phyloP scores from a whole-genome alignment of 495 filamentous ascomycete genomes.

The Neurospora sp. region DNA sequence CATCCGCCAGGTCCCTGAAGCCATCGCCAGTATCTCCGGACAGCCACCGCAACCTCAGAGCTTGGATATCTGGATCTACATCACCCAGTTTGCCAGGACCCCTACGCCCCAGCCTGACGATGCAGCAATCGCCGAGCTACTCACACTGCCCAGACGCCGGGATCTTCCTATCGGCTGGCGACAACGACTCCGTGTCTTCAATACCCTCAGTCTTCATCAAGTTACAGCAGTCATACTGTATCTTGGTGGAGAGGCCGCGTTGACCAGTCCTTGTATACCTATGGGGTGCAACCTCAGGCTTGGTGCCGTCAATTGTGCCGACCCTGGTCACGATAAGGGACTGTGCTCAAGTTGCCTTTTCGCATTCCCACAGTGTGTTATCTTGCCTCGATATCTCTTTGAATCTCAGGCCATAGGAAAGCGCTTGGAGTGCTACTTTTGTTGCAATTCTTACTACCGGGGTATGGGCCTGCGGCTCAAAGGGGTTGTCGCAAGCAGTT shows the following conservation, averaged over 20 bases:
- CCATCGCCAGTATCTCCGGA: neutral
- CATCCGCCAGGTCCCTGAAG: neutral
- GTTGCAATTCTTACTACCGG: neutral
- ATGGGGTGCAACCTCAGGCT: neutral
- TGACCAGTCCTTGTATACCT: neutral
- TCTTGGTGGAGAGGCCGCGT: neutral
- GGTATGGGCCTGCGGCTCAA: too few species aligned
- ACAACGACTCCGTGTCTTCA: neutral
- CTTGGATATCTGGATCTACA: neutral
- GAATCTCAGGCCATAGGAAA: neutral
- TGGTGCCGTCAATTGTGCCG: neutral
- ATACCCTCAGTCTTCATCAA: neutral
- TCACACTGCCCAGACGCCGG: neutral
- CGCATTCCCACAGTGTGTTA: neutral
- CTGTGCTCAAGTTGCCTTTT: neutral
- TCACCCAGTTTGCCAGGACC: neutral
- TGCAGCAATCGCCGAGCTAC: neutral
- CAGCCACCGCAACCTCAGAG: neutral
- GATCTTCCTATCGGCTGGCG: fast-evolving
- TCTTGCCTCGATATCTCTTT: neutral
- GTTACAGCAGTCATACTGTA: neutral
- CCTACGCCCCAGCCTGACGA: neutral
- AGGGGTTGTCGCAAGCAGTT: too few species aligned
- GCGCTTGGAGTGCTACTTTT: neutral
- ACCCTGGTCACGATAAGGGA: neutral